Evolutionary conservation across 2,329 filamentous ascomycete genomes (phyloP), one percentile per base, ranked within the genome.

Genomic region (Ceratocystis lukuohia): DNA sequence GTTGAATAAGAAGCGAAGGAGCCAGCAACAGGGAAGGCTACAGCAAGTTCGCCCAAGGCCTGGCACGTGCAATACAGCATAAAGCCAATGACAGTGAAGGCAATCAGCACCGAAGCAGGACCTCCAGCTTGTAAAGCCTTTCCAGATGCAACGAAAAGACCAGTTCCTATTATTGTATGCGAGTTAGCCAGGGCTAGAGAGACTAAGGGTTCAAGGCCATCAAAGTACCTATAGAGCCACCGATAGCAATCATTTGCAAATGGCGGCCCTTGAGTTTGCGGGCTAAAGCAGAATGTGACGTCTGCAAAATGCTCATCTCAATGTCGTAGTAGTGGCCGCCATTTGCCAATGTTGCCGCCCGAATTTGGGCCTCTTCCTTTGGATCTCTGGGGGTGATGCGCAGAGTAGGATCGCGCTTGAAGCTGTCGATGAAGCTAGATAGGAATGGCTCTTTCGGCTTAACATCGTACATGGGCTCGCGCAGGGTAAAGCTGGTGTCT

Each of bases 161-260:
- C 91, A 28, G 88, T 92, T 68, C 87, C 87, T 87, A 70, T 12
- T 68, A 41, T 30, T 33, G 15, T 10, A 62, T 61, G 10, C 41
- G 20, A 12, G 68, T 70, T 67, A 67, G 61, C 67, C 10, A 62
- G 22, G 22, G 41, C 22, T 46, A 20, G 20, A 45, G 37, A 20
- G 2, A 15, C 33, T 48, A 5, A 22, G 37, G 5, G 8, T 28
- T 25, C n/a, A 17, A 22, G 61, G 6, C 5, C n/a, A 48, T 45
- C 25, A 15, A 69, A 75, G 50, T 77, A 84, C 88, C 89, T 72
- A 96, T 96, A 10, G 89, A 93, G 56, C 92, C 92, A 71, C 91
- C 91, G 70, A 96, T 96, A 15, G 93, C 93, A 79, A 96, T 96
- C 93, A 96, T 96, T 78, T 96, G 92, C 73, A 96, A 74, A 78